phyloP scores from a whole-genome alignment of 2,329 filamentous ascomycete species.

The Pseudopithomyces chartarum region DNA sequence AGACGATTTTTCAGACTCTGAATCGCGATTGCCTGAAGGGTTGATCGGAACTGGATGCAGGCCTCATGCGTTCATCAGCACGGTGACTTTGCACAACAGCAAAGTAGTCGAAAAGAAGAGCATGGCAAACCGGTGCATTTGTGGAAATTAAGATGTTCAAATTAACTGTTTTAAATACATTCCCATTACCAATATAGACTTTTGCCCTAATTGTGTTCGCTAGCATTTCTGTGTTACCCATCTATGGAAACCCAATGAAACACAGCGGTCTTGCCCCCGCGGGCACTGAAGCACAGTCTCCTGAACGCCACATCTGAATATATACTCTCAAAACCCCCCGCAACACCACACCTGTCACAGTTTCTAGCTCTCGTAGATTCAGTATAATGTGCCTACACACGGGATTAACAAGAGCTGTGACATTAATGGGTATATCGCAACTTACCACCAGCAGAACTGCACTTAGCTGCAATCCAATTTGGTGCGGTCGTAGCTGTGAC shows the following conservation, averaged over 20 bases:
- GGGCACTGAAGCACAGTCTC: not conserved
- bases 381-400: not conserved
- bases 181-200: not conserved
- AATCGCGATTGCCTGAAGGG: too few relatives aligned
- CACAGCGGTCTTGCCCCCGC: not conserved
- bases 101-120: too few relatives aligned
- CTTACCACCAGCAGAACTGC: not conserved
- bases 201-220: not conserved
- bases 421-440: not conserved
- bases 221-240: not conserved
- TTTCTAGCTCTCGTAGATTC: not conserved
- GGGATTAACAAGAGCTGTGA: not conserved
- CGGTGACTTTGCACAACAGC: too few relatives aligned
- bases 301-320: not conserved
- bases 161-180: too few relatives aligned
- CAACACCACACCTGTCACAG: not conserved
- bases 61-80: too few relatives aligned
- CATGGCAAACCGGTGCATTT: too few relatives aligned
- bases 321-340: not conserved
- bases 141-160: too few relatives aligned
- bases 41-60: too few relatives aligned
- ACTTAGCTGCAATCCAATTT: conserved; percentile 7
- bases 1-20: not conserved
- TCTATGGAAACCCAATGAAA: not conserved
- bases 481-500: conserved; percentile 30